Conservation (phyloP, 2,329 filamentous ascomycete species). For the Aspergillus floridensis region DNA sequence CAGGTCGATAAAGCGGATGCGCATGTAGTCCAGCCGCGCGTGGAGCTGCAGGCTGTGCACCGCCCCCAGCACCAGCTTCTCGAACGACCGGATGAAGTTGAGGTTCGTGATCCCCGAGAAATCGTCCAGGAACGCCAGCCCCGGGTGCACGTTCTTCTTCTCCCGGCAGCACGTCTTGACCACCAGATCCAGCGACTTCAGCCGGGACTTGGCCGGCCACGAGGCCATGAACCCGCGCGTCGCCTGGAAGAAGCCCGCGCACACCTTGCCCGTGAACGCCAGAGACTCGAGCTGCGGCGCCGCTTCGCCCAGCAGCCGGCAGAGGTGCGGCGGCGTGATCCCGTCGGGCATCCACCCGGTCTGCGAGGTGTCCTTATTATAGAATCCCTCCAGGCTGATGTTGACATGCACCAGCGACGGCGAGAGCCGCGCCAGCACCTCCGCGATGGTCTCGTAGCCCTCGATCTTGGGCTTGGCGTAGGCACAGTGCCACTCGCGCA, state of each 20-base stretch:
- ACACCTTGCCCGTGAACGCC: slow-evolving; percentile 70
- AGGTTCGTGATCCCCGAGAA: slow-evolving; percentile 70
- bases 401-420: slow-evolving; percentile 60
- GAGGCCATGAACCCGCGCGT: slow-evolving; percentile 52
- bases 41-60: slow-evolving; percentile 61
- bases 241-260: slow-evolving; percentile 64
- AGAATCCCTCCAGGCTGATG: slow-evolving; percentile 70
- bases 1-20: slow-evolving; percentile 73
- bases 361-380: slow-evolving; percentile 61
- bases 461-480: slow-evolving; percentile 71
- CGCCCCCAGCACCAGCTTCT: slow-evolving; percentile 63
- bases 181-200: slow-evolving; percentile 68
- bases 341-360: slow-evolving; percentile 47
- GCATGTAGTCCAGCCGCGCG: slow-evolving; percentile 60
- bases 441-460: slow-evolving; percentile 67
- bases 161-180: slow-evolving; percentile 71
- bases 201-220: slow-evolving; percentile 38
- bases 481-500: slow-evolving; percentile 55
- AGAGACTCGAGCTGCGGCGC: slow-evolving; percentile 64
- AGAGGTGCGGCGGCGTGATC: slow-evolving; percentile 63
- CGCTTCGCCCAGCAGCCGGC: slow-evolving; percentile 59
- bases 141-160: slow-evolving; percentile 24
- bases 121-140: slow-evolving; percentile 54
- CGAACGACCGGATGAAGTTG: slow-evolving; percentile 69
- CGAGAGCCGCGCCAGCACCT: slow-evolving; percentile 60